Evolutionary conservation across 129 eudicot genomes (phyloP).

Genomic region (Kitagawia praeruptora): DNA sequence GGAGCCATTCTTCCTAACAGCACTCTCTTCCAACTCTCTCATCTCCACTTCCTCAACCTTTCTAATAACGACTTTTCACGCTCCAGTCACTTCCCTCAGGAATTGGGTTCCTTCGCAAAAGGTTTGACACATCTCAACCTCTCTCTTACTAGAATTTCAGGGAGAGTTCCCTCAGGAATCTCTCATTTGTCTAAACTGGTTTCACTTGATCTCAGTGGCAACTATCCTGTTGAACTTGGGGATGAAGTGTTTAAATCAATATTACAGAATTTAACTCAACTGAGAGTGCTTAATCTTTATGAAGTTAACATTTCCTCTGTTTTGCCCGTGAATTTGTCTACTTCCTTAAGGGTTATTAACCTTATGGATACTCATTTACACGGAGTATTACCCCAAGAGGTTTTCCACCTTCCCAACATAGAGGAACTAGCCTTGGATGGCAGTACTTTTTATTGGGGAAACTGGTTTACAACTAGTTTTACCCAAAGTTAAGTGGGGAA

Average conservation of each 20-base stretch:
- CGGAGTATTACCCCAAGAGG: constrained; percentile 20
- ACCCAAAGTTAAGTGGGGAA: constrained; percentile 16
- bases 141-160: background rate
- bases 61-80: background rate
- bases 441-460: no score
- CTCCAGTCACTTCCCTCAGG: constrained; percentile 4
- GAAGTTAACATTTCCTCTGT: background rate
- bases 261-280: constrained; percentile 15
- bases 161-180: background rate
- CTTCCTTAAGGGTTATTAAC: constrained; percentile 13
- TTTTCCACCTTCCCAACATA: constrained; percentile 22
- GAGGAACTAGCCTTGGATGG: constrained; percentile 16
- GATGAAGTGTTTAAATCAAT: constrained; percentile 7
- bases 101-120: constrained; percentile 7
- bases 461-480: background rate
- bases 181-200: background rate
- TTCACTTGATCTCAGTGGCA: no score
- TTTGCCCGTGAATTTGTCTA: constrained; percentile 20
- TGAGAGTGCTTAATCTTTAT: constrained; percentile 13
- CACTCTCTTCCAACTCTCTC: constrained; percentile 14
- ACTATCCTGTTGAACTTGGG: background rate
- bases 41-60: constrained; percentile 17
- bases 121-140: constrained; percentile 22
- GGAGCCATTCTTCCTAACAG: constrained; percentile 13
- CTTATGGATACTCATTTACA: constrained; percentile 16